phyloP scores from a whole-genome alignment of 768 basidiomycete species.

The Russula brevipes region DNA sequence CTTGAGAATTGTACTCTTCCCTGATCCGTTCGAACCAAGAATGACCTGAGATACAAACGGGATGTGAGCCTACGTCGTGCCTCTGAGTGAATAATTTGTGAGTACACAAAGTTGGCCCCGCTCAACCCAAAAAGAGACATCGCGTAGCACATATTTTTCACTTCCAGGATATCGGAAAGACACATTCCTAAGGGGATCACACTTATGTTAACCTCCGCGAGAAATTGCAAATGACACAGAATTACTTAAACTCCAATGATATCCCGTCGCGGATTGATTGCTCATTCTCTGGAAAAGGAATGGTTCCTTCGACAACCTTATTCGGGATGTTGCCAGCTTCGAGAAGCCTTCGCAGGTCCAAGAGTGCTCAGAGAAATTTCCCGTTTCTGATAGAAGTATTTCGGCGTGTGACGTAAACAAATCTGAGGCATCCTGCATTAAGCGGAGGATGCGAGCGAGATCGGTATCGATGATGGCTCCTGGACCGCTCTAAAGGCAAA shows the following conservation, averaged over 20 bases:
- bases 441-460: conserved; percentile 35
- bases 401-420: conserved; percentile 48
- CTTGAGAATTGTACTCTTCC: conserved; percentile 75
- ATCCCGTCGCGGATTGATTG: conserved; percentile 31
- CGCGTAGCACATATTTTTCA: conserved; percentile 47
- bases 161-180: conserved; percentile 63
- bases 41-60: conserved; percentile 48
- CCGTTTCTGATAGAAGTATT: conserved; percentile 47
- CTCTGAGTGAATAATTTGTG: not conserved
- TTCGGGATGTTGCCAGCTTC: conserved; percentile 60
- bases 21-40: conserved; percentile 74
- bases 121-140: conserved; percentile 65
- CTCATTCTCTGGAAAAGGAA: conserved; percentile 34
- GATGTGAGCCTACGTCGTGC: not conserved
- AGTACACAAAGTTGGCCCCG: conserved; percentile 69
- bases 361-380: conserved; percentile 50
- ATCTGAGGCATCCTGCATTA: conserved; percentile 49
- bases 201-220: conserved; percentile 9
- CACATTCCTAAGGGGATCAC: conserved; percentile 47
- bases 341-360: conserved; percentile 57
- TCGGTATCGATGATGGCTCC: conserved; percentile 24
- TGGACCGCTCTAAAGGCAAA: conserved; percentile 25
- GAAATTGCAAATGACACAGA: conserved; percentile 16
- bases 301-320: conserved; percentile 46
- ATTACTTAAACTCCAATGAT: conserved; percentile 58